Conservation (phyloP, 2,329 filamentous ascomycete genomes). For the Spiromastix sp. region DNA sequence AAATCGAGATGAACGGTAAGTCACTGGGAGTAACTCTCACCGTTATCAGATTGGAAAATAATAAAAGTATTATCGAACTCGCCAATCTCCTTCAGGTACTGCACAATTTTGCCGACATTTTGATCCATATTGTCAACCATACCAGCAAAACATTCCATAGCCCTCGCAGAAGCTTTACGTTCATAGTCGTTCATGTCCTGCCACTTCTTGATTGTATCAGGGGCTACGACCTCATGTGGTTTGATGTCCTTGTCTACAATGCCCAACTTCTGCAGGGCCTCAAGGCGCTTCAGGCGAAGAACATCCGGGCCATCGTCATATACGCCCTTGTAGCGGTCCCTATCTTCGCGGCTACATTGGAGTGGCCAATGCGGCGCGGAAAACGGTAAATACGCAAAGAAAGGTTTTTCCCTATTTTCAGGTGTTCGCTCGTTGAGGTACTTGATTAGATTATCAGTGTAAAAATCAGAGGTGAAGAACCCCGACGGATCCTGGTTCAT, state of each 20-base stretch:
- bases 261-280: slow-evolving; percentile 47
- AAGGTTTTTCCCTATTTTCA: slow-evolving; percentile 33
- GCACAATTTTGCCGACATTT: slow-evolving; percentile 49
- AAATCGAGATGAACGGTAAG: too few relatives aligned
- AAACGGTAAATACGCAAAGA: slow-evolving; percentile 53
- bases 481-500: too few relatives aligned
- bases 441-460: slow-evolving; percentile 43
- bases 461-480: slow-evolving; percentile 47
- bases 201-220: slow-evolving; percentile 38
- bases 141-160: slow-evolving; percentile 53
- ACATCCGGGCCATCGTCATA: slow-evolving; percentile 53
- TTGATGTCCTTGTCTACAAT: slow-evolving; percentile 40
- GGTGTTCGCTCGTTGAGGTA: slow-evolving; percentile 42
- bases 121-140: slow-evolving; percentile 55
- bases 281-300: slow-evolving; percentile 43
- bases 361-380: slow-evolving; percentile 55
- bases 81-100: slow-evolving; percentile 44
- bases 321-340: slow-evolving; percentile 47
- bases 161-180: slow-evolving; percentile 33
- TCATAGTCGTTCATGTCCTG: slow-evolving; percentile 26
- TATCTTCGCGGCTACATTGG: slow-evolving; percentile 46
- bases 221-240: slow-evolving; percentile 26
- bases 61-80: slow-evolving; percentile 56
- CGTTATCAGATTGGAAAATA: slow-evolving; percentile 55
- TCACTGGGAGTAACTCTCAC: too few relatives aligned